Base-by-base conservation (phyloP, 208 protist genomes). In the Leishmania gerbilli region DNA sequence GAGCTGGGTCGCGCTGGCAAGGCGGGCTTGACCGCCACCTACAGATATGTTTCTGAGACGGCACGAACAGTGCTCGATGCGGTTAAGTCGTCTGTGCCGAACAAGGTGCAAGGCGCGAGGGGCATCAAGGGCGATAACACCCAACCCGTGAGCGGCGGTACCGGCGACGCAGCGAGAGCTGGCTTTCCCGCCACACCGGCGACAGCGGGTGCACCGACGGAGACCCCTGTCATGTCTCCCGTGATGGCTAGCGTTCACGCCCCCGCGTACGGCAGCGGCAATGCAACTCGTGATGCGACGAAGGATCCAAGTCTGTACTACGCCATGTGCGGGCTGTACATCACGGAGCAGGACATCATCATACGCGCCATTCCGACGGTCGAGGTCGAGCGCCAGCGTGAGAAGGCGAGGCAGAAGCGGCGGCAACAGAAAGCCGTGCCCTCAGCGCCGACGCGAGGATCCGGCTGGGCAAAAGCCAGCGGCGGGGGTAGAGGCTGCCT, bases 321-420 rank as follows among this genome's bases (percentile, higher is more conserved):
- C 53, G 77, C 84, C 68, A 53, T 84, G 53, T 87, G 84, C 58
- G 79, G 74, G 40, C 60, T 87, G 45, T 85, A 85, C 80, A 79
- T 87, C 71, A 87, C 84, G 45, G 84, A 87, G 76, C 80, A 87
- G 64, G 84, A 87, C 69, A 58, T 87, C 7, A 27, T 87, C 21
- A 76, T 87, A 49, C 79, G 80, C 5, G 74, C 80, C 9, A 7
- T 84, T 53, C 84, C 84, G 7, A 84, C 81, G 31, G 84, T 71
- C 3, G 84, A 69, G 31, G 80, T 83, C 40, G 60, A 65, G 42
- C 82, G 69, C 42, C 82, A 79, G 49, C 68, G 40, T 27, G 47
- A 67, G 71, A 74, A n/a, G 47, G 68, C 65, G 9, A 49, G 58
- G 74, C 56, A 45, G 65, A 24, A 51, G 74, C 37, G 47, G 15